Evolutionary conservation across 768 basidiomycete genomes (phyloP), one percentile per base, ranked within the genome.

Genomic region (Hericium erinaceus): DNA sequence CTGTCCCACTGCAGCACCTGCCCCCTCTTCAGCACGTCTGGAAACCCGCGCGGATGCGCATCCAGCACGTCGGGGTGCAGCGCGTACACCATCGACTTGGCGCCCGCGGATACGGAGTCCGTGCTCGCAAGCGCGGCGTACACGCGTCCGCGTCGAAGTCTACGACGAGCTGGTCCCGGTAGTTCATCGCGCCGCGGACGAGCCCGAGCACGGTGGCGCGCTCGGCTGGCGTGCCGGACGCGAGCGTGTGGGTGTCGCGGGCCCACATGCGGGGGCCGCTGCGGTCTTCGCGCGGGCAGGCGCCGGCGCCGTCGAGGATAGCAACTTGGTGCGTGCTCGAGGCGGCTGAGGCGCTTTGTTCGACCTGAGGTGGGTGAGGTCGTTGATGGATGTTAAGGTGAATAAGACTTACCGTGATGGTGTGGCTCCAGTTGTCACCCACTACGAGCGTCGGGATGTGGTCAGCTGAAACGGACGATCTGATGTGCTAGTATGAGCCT

Each of bases 261-360:
- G 18, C 55, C 55, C 55, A 56, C 7, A 12, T 26, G 38, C 18
- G 4, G 55, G 48, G 28, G 46, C 55, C 55, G 28, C 55, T 24
- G 26, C 55, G 11, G 28, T 56, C 55, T 49, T 56, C 55, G 48
- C 55, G 55, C 15, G 55, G 55, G 48, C 55, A 56, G 2, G 55
- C 55, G 28, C 55, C 55, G 16, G 55, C 44, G 33, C 55, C 55
- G 48, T 56, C 55, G 46, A 56, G 44, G 18, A 56, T 24, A 4
- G 39, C 48, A 22, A 56, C 55, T 49, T 50, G 48, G 9, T 46
- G 46, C 10, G 55, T 56, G 48, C 55, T 56, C 15, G 28, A 28
- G 33, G 44, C 33, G 44, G 49, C 37, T 5, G 55, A 38, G 20
- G 55, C 55, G 55, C 49, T 56, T 24, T 56, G 44, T 20, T 56